Conservation (phyloP, 2,329 filamentous ascomycete genomes). For the Alternaria panax region DNA sequence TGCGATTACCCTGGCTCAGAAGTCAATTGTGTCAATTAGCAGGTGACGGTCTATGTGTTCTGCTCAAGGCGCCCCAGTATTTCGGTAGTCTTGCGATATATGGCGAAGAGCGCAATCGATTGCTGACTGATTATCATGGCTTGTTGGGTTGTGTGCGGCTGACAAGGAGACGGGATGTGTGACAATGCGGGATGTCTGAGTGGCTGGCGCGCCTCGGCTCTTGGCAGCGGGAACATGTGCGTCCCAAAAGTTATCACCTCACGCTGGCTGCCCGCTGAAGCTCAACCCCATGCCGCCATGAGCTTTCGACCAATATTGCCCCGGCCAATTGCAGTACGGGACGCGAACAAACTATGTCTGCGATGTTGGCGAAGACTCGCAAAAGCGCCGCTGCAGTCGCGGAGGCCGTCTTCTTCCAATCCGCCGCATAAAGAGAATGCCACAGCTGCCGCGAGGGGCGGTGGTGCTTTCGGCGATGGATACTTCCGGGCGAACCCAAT, state of each 20-base stretch:
- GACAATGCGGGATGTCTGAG: conserved; percentile 1
- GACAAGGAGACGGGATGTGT: not conserved
- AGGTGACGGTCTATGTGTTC: not conserved
- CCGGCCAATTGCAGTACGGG: conserved; percentile 37
- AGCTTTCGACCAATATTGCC: conserved; percentile 45
- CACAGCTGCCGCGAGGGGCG: conserved; percentile 38
- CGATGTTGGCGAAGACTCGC: conserved; percentile 46
- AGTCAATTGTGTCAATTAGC: not conserved
- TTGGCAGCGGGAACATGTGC: conserved; percentile 15
- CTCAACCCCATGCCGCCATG: conserved; percentile 42
- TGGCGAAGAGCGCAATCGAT: not conserved
- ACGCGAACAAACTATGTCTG: conserved; percentile 42
- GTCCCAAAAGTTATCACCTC: conserved; percentile 11
- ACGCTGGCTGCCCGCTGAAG: conserved; percentile 1
- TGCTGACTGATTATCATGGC: not conserved
- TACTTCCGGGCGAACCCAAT: conserved; percentile 51
- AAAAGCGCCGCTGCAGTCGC: conserved; percentile 27
- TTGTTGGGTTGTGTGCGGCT: not conserved
- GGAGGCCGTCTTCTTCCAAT: conserved; percentile 40
- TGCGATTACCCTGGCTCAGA: not conserved
- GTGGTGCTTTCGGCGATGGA: conserved; percentile 45
- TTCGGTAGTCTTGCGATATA: not conserved
- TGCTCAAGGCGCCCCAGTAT: not conserved
- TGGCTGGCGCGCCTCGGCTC: conserved; percentile 8
- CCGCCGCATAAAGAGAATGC: conserved; percentile 37